Evolutionary conservation across 192 early-diverging fungal species (phyloP).

Genomic region (Podila horticola): DNA sequence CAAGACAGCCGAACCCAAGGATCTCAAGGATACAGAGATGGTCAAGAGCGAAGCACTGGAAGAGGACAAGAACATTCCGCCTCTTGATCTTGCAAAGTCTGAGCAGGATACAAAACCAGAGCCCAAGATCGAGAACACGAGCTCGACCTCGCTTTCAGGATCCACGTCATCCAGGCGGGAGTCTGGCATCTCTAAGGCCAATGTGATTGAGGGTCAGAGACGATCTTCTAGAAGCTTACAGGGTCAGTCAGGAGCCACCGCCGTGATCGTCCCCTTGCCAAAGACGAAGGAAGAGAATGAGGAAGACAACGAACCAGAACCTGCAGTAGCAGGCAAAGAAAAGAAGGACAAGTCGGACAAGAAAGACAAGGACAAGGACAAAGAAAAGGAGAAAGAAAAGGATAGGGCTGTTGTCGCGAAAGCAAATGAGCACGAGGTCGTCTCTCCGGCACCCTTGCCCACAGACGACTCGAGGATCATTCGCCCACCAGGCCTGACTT

Average conservation of each 20-base stretch:
- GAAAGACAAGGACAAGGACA: neutral
- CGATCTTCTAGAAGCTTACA: constrained; percentile 30
- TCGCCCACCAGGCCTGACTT: constrained; percentile 52
- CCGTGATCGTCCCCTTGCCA: neutral
- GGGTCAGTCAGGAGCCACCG: constrained; percentile 17
- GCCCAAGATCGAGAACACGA: too few species aligned
- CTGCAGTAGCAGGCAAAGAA: constrained; percentile 7
- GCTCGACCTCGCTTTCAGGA: neutral
- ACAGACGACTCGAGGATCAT: constrained; percentile 21
- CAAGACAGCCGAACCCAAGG: constrained; percentile 9
- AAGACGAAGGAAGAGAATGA: neutral
- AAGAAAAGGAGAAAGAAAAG: constrained; percentile 6
- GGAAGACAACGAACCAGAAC: neutral
- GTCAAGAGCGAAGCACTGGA: neutral
- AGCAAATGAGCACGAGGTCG: constrained; percentile 25
- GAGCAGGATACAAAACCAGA: neutral
- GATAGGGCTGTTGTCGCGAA: constrained; percentile 8
- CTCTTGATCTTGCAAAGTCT: neutral
- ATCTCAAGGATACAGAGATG: neutral
- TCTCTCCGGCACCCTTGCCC: constrained; percentile 26
- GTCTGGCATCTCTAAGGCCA: constrained; percentile 8
- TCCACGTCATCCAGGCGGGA: neutral
- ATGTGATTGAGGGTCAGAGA: constrained; percentile 22
- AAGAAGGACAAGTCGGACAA: constrained; percentile 11
- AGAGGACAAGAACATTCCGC: constrained; percentile 6